phyloP scores from a whole-genome alignment of 2,329 filamentous ascomycete genomes.

The Cordyceps farinosa region DNA sequence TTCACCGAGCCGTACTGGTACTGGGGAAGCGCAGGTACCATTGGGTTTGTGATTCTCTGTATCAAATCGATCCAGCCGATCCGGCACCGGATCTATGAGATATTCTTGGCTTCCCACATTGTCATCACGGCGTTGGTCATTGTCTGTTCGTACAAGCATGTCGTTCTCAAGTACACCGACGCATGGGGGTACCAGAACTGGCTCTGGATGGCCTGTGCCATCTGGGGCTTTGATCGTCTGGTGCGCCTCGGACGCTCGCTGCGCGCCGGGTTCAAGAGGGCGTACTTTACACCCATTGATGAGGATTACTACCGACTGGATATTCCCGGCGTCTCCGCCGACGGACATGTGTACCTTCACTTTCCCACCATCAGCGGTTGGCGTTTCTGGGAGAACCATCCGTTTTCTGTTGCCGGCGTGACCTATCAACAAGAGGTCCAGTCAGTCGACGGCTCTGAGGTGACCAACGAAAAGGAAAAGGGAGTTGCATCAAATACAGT shows the following conservation, averaged over 20 bases:
- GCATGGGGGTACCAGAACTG: conserved; percentile 41
- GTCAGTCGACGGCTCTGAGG: not conserved
- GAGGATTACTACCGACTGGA: conserved; percentile 31
- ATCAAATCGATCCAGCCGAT: conserved; percentile 34
- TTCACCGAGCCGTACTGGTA: conserved; percentile 37
- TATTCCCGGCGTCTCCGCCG: conserved; percentile 24
- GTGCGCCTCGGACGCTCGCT: conserved; percentile 22
- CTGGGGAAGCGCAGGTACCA: conserved; percentile 41
- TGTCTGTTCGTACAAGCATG: conserved; percentile 42
- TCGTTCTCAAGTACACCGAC: conserved; percentile 32
- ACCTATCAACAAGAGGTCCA: conserved; percentile 19
- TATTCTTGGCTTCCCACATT: conserved; percentile 44
- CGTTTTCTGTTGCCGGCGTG: conserved; percentile 29
- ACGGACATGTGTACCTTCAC: conserved; percentile 31
- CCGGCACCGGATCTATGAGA: conserved; percentile 38
- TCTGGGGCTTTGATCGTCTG: conserved; percentile 31
- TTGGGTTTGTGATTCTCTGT: conserved; percentile 31
- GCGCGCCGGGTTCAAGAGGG: conserved; percentile 26
- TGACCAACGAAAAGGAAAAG: conserved; percentile 19
- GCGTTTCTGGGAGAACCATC: conserved; percentile 33
- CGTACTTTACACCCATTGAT: conserved; percentile 27
- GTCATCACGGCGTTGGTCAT: conserved; percentile 38
- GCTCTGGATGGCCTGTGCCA: conserved; percentile 27
- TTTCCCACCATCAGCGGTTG: conserved; percentile 30
- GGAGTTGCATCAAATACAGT: not conserved